Conservation (phyloP, 2,329 filamentous ascomycete genomes). For the Botrytis squamosa region DNA sequence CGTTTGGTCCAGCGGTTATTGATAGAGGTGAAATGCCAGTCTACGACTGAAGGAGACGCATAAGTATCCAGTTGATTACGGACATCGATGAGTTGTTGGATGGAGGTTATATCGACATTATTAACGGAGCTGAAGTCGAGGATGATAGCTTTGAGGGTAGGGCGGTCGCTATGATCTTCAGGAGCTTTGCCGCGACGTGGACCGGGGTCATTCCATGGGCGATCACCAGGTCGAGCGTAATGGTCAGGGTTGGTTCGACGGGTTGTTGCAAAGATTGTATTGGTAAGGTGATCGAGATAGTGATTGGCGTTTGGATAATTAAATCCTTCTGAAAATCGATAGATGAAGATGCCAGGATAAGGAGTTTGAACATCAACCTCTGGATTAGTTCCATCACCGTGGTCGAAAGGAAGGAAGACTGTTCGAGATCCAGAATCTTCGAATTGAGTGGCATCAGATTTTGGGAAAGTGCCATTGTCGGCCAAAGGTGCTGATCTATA, state of each 20-base stretch:
- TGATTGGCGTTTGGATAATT: conserved; percentile 93
- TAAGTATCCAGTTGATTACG: conserved; percentile 91
- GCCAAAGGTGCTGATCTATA: conserved; percentile 64
- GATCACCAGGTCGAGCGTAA: conserved; percentile 68
- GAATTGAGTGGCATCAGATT: conserved; percentile 31
- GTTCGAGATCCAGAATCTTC: conserved; percentile 60
- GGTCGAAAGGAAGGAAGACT: conserved; percentile 83
- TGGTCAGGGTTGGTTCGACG: conserved; percentile 70
- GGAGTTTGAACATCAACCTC: conserved; percentile 75
- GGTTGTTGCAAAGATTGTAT: conserved; percentile 67
- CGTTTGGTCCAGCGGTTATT: conserved; percentile 95
- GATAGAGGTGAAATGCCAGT: conserved; percentile 96
- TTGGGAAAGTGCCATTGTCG: conserved; percentile 50
- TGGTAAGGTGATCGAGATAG: conserved; percentile 76
- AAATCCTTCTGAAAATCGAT: conserved; percentile 90
- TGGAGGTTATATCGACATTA: conserved; percentile 87
- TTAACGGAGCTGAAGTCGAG: conserved; percentile 93
- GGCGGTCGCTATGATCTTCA: conserved; percentile 52
- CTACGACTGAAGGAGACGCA: conserved; percentile 73
- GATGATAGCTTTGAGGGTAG: conserved; percentile 83
- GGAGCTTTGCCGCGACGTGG: conserved; percentile 55
- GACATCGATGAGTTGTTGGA: conserved; percentile 90
- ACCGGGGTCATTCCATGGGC: conserved; percentile 94
- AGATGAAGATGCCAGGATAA: conserved; percentile 92
- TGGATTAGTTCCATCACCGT: conserved; percentile 89